A percentile compares a stretch with the other conserved stretches of the same genome.
phyloP scores from a whole-genome alignment of 2,329 filamentous ascomycete genomes.

The Neonectria ditissima region DNA sequence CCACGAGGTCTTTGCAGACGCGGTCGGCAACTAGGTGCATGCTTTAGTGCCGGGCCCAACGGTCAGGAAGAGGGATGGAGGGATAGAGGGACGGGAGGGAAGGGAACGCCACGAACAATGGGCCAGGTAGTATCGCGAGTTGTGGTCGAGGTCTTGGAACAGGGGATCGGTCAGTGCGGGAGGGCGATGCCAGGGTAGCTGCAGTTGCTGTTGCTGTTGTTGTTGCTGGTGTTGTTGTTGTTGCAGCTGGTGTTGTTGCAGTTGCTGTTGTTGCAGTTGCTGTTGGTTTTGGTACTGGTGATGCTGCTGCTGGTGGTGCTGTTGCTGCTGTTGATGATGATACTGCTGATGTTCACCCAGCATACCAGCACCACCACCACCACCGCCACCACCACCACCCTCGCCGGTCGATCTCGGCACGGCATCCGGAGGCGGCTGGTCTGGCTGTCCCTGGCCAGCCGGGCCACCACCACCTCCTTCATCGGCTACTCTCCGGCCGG shows the following conservation, averaged over 20 bases:
- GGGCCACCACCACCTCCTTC: slow-evolving; percentile 29
- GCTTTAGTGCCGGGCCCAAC: slow-evolving; percentile 40
- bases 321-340: slow-evolving; percentile 18
- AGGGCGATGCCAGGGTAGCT: slow-evolving; percentile 39
- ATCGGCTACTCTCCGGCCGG: slow-evolving; percentile 39
- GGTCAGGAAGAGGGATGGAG: slow-evolving; percentile 19
- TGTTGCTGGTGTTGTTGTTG: slow-evolving; percentile 2
- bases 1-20: slow-evolving; percentile 66
- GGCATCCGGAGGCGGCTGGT: slow-evolving; percentile 20
- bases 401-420: slow-evolving; percentile 21
- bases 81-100: too few relatives aligned
- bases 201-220: slow-evolving; percentile 23
- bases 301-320: slow-evolving; percentile 17
- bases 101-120: slow-evolving; percentile 55
- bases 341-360: slow-evolving; percentile 15
- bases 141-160: slow-evolving; percentile 63
- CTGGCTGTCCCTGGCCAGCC: slow-evolving; percentile 1
- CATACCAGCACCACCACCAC: background rate
- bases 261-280: background rate
- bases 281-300: slow-evolving; percentile 19
- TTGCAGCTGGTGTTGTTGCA: slow-evolving; percentile 17
- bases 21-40: slow-evolving; percentile 55
- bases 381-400: background rate
- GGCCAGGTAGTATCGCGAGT: slow-evolving; percentile 60
- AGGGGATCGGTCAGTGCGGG: slow-evolving; percentile 63